These are phyloP conservation scores for Pistacia atlantica DNA, from an alignment of 345 rosid species.

Conservation along the genomic window DNA sequence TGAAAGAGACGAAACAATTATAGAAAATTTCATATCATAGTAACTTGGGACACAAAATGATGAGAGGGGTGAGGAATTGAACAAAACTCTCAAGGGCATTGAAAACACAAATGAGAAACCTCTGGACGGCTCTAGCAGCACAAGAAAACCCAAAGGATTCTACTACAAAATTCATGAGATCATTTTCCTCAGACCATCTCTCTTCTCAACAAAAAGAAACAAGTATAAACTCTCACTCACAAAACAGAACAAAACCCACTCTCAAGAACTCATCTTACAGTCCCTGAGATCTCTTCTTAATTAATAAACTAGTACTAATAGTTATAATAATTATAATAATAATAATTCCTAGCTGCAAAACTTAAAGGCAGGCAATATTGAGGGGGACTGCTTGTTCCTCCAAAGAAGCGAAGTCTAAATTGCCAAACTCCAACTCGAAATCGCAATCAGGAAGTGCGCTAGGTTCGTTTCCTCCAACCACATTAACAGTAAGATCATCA, in stretches of 20 bases:
- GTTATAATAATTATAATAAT: background rate
- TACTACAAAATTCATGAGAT: background rate
- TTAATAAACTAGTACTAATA: background rate
- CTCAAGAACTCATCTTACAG: constrained; percentile 26
- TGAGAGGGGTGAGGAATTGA: constrained; percentile 1
- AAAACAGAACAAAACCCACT: constrained; percentile 22
- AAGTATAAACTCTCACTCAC: constrained; percentile 13
- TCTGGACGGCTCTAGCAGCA: constrained; percentile 70
- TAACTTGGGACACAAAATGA: constrained; percentile 7
- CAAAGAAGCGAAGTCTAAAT: constrained; percentile 39
- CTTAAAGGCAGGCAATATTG: constrained; percentile 72
- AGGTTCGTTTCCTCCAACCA: constrained; percentile 44
- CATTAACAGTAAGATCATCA: constrained; percentile 54
- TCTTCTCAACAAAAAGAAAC: constrained; percentile 19
- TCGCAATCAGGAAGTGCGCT: constrained; percentile 80
- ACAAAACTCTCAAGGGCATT: constrained; percentile 14
- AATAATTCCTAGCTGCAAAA: constrained; percentile 70
- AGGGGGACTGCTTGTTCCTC: constrained; percentile 29
- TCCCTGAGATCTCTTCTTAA: constrained; percentile 18
- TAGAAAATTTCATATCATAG: background rate
- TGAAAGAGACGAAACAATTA: background rate
- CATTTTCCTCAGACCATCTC: constrained; percentile 19
- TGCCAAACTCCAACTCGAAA: constrained; percentile 50
- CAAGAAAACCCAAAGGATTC: constrained; percentile 57
- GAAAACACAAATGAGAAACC: constrained; percentile 7